Conservation (phyloP, 169 alveolate species). For the Eimeria maxima region DNA sequence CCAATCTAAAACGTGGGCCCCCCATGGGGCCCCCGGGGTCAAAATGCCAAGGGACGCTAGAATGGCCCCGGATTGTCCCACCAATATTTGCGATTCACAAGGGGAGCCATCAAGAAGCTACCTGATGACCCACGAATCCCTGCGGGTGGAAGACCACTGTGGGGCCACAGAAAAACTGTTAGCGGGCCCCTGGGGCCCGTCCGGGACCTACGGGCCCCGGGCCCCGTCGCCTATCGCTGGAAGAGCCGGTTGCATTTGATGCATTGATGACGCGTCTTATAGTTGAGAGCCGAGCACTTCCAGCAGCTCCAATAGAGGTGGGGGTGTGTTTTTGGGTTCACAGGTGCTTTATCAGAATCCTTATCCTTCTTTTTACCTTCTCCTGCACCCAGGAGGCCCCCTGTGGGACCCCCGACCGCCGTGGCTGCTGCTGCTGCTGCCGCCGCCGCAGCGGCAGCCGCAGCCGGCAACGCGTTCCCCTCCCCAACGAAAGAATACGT, state of each 20-base stretch:
- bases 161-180: too few species aligned
- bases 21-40: too few species aligned
- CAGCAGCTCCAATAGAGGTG: constrained; percentile 82
- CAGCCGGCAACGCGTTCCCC: not conserved
- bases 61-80: too few species aligned
- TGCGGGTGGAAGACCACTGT: too few species aligned
- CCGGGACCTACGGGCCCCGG: too few species aligned
- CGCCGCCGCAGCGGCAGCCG: constrained; percentile 1
- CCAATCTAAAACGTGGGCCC: too few species aligned
- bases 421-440: too few species aligned
- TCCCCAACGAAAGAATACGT: constrained; percentile 46
- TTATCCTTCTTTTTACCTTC: not conserved
- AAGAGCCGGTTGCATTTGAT: constrained; percentile 69
- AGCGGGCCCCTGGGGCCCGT: too few species aligned
- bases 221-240: not conserved
- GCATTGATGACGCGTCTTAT: constrained; percentile 76
- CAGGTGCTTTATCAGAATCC: not conserved
- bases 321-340: constrained; percentile 74
- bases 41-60: too few species aligned
- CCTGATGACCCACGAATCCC: too few species aligned
- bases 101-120: too few species aligned
- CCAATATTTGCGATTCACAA: too few species aligned
- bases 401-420: not conserved
- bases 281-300: constrained; percentile 72
- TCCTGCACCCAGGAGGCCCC: not conserved